Percentiles rank a stretch among this genome's conserved stretches.
Conservation (phyloP, 2,329 filamentous ascomycete genomes). For the Dothistroma septosporum region DNA sequence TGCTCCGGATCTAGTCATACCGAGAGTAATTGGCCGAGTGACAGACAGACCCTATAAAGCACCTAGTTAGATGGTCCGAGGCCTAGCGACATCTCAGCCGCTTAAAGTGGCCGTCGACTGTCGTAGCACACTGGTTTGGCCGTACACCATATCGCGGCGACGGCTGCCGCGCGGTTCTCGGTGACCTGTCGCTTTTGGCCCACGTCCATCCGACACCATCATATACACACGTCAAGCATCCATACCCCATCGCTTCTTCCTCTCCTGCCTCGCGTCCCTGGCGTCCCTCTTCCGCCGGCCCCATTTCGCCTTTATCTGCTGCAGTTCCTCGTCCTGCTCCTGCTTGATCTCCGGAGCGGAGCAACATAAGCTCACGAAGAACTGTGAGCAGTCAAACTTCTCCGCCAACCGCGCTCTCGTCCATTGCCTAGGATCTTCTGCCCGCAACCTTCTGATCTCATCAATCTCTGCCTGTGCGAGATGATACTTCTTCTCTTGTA, state of each 20-base stretch:
- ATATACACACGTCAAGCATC: constrained; percentile 45
- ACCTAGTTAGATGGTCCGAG: too few species aligned
- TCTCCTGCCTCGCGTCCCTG: constrained; percentile 56
- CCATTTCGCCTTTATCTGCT: constrained; percentile 57
- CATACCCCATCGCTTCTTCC: constrained; percentile 58
- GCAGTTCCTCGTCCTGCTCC: constrained; percentile 44
- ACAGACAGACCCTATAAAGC: too few species aligned
- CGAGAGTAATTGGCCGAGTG: too few species aligned
- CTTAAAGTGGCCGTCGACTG: too few species aligned
- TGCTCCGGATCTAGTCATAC: too few species aligned
- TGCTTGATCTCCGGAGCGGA: constrained; percentile 46
- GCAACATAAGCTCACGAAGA: constrained; percentile 59
- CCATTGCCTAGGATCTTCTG: constrained; percentile 56
- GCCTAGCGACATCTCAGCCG: too few species aligned
- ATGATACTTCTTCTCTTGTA: constrained; percentile 59
- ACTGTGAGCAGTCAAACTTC: constrained; percentile 59
- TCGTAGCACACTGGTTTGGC: too few species aligned
- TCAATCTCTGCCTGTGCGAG: constrained; percentile 54
- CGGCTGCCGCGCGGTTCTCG: too few species aligned
- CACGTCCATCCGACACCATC: background rate
- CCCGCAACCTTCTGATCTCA: constrained; percentile 56
- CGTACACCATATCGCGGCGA: too few species aligned
- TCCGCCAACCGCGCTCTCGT: constrained; percentile 57
- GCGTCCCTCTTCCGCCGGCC: constrained; percentile 56
- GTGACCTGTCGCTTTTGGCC: background rate